A percentile compares a stretch with the other conserved stretches of the same genome.
phyloP scores from a whole-genome alignment of 495 filamentous ascomycete genomes.

The Penicillium subrubescens region DNA sequence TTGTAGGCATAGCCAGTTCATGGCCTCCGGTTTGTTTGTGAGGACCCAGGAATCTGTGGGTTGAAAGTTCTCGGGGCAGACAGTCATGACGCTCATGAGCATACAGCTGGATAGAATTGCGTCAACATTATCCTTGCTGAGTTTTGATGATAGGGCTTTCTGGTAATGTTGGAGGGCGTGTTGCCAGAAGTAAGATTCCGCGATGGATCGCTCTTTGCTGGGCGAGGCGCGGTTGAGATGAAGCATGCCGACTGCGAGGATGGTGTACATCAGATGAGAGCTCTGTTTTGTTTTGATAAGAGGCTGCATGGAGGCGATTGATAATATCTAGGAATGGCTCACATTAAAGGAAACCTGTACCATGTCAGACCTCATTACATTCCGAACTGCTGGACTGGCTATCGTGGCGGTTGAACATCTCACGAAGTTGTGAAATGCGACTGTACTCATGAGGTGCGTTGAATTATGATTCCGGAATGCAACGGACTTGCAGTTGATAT shows the following conservation, averaged over 20 bases:
- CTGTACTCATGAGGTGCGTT: conserved; percentile 17
- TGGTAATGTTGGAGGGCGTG: conserved; percentile 39
- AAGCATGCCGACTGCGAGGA: conserved; percentile 42
- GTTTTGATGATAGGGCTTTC: conserved; percentile 19
- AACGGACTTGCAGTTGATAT: not conserved
- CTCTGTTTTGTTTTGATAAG: conserved; percentile 25
- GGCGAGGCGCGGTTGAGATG: conserved; percentile 40
- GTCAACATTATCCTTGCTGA: conserved; percentile 37
- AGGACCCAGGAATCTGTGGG: conserved; percentile 49
- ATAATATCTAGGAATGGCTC: not conserved
- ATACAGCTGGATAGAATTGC: conserved; percentile 44
- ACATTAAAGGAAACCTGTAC: conserved; percentile 44
- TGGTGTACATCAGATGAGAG: conserved; percentile 46
- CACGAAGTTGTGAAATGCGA: conserved; percentile 38
- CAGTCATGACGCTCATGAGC: conserved; percentile 39
- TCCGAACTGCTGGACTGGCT: conserved; percentile 28
- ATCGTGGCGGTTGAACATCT: conserved; percentile 33
- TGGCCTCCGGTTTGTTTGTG: conserved; percentile 27
- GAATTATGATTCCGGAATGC: not conserved
- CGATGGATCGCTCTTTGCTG: conserved; percentile 27
- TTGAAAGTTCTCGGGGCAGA: conserved; percentile 37
- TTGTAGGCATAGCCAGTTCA: conserved; percentile 49
- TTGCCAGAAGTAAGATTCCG: conserved; percentile 47
- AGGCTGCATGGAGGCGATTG: not conserved
- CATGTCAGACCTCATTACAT: conserved; percentile 42